A percentile compares a stretch with the other conserved stretches of the same genome.
Evolutionary conservation across 2,329 filamentous ascomycete species (phyloP).

Genomic region (Colletotrichum ledebouriae): DNA sequence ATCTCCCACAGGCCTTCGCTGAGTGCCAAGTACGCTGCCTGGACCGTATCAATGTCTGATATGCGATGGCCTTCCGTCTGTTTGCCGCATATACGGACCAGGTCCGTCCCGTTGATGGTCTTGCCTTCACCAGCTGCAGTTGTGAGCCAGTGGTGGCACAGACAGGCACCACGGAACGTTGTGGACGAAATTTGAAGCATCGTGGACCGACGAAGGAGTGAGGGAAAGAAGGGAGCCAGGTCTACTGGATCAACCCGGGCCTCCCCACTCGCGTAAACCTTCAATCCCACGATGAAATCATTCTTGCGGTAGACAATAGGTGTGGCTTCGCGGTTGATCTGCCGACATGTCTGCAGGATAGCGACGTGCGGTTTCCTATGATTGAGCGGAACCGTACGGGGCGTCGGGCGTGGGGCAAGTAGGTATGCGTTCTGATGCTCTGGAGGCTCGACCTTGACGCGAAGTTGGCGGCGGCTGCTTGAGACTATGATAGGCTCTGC

Average conservation of each 20-base stretch:
- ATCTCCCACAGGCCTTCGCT: conserved; percentile 15
- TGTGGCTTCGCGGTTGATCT: conserved; percentile 49
- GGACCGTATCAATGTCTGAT: neutral
- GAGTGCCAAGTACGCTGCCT: conserved; percentile 17
- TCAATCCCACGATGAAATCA: conserved; percentile 45
- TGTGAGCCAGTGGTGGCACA: conserved; percentile 38
- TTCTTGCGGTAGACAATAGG: conserved; percentile 50
- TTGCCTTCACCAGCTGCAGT: neutral
- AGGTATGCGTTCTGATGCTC: conserved; percentile 31
- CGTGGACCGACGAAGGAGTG: conserved; percentile 44
- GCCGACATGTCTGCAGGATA: conserved; percentile 49
- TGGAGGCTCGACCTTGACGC: conserved; percentile 33
- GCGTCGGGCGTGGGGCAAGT: conserved; percentile 29
- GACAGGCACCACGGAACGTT: conserved; percentile 43
- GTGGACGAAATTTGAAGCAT: conserved; percentile 40
- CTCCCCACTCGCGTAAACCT: conserved; percentile 39
- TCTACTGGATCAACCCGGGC: neutral
- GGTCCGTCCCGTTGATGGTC: neutral
- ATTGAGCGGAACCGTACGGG: conserved; percentile 26
- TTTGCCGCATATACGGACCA: conserved; percentile 4
- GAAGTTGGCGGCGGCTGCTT: conserved; percentile 32
- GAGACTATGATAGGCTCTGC: conserved; percentile 40
- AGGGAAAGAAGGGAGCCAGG: conserved; percentile 43
- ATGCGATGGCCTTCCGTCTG: neutral
- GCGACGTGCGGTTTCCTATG: conserved; percentile 44